Evolutionary conservation across 2,329 filamentous ascomycete species (phyloP).

Genomic region (Pseudodiploospora longispora): DNA sequence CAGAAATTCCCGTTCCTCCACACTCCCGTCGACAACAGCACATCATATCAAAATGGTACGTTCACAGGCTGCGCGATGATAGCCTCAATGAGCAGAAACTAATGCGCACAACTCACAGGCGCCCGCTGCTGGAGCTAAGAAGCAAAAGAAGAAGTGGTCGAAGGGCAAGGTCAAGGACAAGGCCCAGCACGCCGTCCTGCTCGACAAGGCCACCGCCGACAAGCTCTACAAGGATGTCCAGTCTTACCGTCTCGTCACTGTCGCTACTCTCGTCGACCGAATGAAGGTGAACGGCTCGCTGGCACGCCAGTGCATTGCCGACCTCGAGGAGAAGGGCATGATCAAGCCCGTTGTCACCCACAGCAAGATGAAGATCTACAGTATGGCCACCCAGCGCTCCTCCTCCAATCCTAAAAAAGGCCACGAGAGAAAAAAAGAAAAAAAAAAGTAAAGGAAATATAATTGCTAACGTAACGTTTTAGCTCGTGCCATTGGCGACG

Average conservation of each 20-base stretch:
- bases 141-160: constrained; percentile 47
- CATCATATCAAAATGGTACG: constrained; percentile 38
- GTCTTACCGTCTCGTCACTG: constrained; percentile 98
- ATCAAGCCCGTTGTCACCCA: constrained; percentile 97
- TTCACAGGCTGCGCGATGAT: constrained; percentile 8
- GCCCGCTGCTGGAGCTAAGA: constrained; percentile 40
- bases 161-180: constrained; percentile 94
- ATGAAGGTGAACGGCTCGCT: constrained; percentile 99
- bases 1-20: constrained; percentile 25
- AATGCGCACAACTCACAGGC: constrained; percentile 21
- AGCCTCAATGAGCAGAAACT: constrained; percentile 13
- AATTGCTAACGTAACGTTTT: constrained; percentile 21
- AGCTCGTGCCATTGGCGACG: constrained; percentile 54
- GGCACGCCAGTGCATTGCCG: constrained; percentile 78
- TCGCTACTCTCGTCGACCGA: constrained; percentile 96
- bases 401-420: not conserved
- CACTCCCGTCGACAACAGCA: constrained; percentile 31
- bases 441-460: not conserved
- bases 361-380: constrained; percentile 99
- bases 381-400: constrained; percentile 34
- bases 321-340: constrained; percentile 95
- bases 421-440: not conserved
- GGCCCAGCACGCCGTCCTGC: constrained; percentile 97
- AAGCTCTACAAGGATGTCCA: constrained; percentile 99
- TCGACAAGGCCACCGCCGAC: constrained; percentile 96